Percentiles rank a stretch among this genome's conserved stretches.
phyloP scores from a whole-genome alignment of 345 rosid species.

The Pistacia vera region DNA sequence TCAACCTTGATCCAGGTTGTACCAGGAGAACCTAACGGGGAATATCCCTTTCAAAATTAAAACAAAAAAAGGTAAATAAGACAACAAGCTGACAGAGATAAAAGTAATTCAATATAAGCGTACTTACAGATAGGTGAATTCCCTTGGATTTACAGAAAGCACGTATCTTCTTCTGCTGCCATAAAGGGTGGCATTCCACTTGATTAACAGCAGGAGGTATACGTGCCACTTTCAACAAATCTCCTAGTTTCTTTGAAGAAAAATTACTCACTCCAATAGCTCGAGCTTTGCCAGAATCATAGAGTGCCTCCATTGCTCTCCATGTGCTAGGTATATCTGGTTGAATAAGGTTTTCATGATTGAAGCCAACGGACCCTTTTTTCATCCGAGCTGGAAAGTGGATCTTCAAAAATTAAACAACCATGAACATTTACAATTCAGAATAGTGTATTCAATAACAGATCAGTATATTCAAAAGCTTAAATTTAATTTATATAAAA shows the following conservation, averaged over 20 bases:
- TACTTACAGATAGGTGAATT: conserved; percentile 73
- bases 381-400: conserved; percentile 80
- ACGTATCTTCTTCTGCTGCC: conserved; percentile 70
- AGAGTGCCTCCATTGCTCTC: conserved; percentile 83
- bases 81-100: background rate
- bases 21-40: conserved; percentile 62
- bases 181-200: conserved; percentile 83
- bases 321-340: conserved; percentile 79
- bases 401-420: conserved; percentile 47
- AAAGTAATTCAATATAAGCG: background rate
- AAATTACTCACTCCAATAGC: conserved; percentile 87
- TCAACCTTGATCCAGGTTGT: conserved; percentile 29
- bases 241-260: conserved; percentile 73
- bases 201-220: conserved; percentile 84
- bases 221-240: conserved; percentile 63
- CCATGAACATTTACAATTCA: conserved; percentile 19
- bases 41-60: conserved; percentile 48
- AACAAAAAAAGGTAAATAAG: background rate
- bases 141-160: conserved; percentile 74
- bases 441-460: background rate
- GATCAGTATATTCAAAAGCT: background rate
- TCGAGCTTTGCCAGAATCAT: conserved; percentile 69
- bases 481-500: background rate
- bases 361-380: conserved; percentile 56
- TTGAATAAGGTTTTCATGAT: conserved; percentile 53